Evolutionary conservation across 2,329 filamentous ascomycete species (phyloP), one percentile per base, ranked within the genome.

Genomic region (Phyllosticta ampelicida): DNA sequence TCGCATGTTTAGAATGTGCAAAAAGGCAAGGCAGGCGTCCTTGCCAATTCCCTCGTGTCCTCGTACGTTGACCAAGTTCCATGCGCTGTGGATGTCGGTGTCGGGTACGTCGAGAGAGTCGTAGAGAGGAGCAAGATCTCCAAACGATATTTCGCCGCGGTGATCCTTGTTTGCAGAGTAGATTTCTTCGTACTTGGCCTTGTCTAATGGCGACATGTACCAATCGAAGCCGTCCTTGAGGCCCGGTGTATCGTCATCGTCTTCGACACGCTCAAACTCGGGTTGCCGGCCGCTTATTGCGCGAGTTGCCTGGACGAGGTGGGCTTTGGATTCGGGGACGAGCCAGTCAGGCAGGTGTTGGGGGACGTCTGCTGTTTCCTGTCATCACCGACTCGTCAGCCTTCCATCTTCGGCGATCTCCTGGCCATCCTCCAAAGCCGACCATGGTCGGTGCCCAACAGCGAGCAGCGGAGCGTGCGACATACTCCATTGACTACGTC

Each of bases 181-280:
- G 74, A 99, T 99, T 66, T 92, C 89, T 74, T 96, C 90, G 76
- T 99, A 99, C 74, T 96, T 97, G 63, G 83, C 71, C 75, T 95
- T 95, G 75, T 99, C 91, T 28, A 78, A 74, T 0, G 94, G 94
- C 61, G 85, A 90, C 90, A 99, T 99, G 77, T 99, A 99, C 94
- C 94, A 99, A 72, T 99, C 94, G 73, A 99, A 99, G 11, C 92
- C 92, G 73, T 96, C 90, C 71, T 95, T 95, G 62, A 99, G 78
- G 0, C 90, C 90, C 1, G 85, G 83, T 3, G 86, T 84, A 65
- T 96, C 91, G 63, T 86, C 83, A 65, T 90, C 87, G 60, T 78
- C 75, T 57, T 90, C 87, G 60, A 95, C 84, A 62, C 84, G 81
- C 73, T 96, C 91, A 71, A 97, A 96, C 65, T 87, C 84, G 55